Evolutionary conservation across 179 eudicot species (phyloP), one percentile per base, ranked within the genome.

Genomic region (Gypsophila paniculata): DNA sequence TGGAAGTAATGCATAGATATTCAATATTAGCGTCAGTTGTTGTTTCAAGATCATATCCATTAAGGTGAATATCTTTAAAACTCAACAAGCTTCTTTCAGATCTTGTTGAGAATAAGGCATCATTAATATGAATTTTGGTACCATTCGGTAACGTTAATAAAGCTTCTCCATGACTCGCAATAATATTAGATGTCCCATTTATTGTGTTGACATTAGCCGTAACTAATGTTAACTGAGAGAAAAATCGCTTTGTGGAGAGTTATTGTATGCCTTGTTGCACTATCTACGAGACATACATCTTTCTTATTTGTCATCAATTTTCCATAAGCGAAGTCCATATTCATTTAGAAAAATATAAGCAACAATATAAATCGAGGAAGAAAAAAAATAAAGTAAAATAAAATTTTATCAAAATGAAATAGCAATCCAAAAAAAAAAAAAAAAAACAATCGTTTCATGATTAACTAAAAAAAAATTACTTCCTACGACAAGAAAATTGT

Each of bases 251-350:
- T 57, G 14, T 57, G 7, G 12, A 26, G 61, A 19, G 6, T 21
- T 19, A 57, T 57, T 21, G 29, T 57, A 55, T 54, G 59, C n/a
- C 23, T 54, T 54, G 59, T 54, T 54, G 59, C 59, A 5, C 59
- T n/a, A 8, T 54, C 26, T 19, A 55, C 9, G 19, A 55, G 25
- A 55, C 60, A 55, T 21, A 55, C 26, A 55, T 55, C 61, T 57
- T 57, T 4, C 2, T 29, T 29, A 29, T 29, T 29, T 29, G 34
- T 21, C 34, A 29, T 29, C 34, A 4, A 29, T 29, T 29, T 29
- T 29, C 4, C 34, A 29, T 29, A 29, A 29, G 34, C 34, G 34
- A 29, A 29, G 34, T 29, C 34, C 34, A 29, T 29, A 29, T 29
- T 29, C 34, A n/a, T n/a, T n/a, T n/a, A n/a, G n/a, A n/a, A n/a